A percentile compares a stretch with the other conserved stretches of the same genome.
Evolutionary conservation across 495 filamentous ascomycete genomes (phyloP).

Genomic region (Schizothecium vesticola): DNA sequence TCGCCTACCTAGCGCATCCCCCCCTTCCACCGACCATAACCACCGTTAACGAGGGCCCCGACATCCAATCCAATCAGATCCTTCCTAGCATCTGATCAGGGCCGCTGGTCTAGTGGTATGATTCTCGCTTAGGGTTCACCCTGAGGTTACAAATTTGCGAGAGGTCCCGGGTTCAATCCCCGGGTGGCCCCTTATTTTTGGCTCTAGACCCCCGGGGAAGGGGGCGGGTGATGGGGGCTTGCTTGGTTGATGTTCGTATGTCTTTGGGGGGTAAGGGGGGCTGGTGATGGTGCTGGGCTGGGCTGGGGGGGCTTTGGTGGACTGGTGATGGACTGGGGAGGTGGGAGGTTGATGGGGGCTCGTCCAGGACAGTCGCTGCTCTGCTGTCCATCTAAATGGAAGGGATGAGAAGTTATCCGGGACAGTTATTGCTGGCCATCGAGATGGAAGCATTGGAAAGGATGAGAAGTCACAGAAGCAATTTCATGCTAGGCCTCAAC

Average conservation of each 20-base stretch:
- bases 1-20: too few relatives aligned
- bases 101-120: slow-evolving; percentile 13
- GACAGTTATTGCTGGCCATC: too few relatives aligned
- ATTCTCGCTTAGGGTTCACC: slow-evolving; percentile 13
- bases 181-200: slow-evolving; percentile 10
- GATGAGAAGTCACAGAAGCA: background rate
- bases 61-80: background rate
- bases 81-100: background rate
- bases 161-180: slow-evolving; percentile 15
- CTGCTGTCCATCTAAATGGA: background rate
- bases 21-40: background rate
- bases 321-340: too few relatives aligned
- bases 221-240: background rate
- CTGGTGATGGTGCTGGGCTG: too few relatives aligned
- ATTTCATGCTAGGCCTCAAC: background rate
- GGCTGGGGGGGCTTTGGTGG: too few relatives aligned
- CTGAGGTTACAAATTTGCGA: slow-evolving; percentile 7
- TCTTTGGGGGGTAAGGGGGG: background rate
- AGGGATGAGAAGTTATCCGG: background rate
- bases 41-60: background rate
- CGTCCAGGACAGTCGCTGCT: too few relatives aligned
- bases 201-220: background rate
- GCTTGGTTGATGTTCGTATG: background rate
- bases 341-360: too few relatives aligned
- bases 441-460: background rate